Evolutionary conservation across 2,329 filamentous ascomycete species (phyloP), one percentile per base, ranked within the genome.

Genomic region (Alternaria longipes): DNA sequence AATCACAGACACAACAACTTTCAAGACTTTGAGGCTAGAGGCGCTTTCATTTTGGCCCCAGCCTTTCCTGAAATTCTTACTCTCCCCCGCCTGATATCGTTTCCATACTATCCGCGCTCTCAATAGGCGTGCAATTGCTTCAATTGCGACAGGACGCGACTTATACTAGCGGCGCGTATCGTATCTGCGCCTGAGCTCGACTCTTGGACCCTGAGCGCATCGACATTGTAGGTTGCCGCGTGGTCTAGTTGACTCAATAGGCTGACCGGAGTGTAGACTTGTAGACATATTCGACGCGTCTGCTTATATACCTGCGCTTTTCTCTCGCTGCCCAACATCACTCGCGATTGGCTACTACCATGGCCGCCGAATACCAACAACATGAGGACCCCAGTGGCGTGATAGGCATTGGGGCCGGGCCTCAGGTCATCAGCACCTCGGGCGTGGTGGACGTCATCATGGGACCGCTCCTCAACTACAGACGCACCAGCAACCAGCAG

Each of bases 381-480:
- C 71, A 70, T 38, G 62, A 67, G 49, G 68, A 72, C 22, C 47
- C 67, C 22, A 74, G 65, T 54, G 74, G 73, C 42, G 64, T 60
- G 41, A 62, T 69, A 26, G 81, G 82, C 50, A 72, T 82, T 52
- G 82, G 81, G 28, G 62, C 67, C 7, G 82, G 81, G 2, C 81
- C 81, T 6, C 80, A 83, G 68, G 66, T 82, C 28, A 41, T 78
- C 52, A 81, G 80, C 73, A 82, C 81, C 9, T 74, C 74, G 6
- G 64, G 73, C 20, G 68, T 66, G 6, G 61, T 82, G 71, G 87
- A 91, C 62, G 84, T 93, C 28, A 82, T 90, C 14, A 90, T 87
- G 68, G 91, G 91, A 0, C 91, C 91, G 20, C 81, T 94, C 66
- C 80, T 94, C 64, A 94, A 94, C 80, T 94, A 93, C 78, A 85